Conservation (phyloP, 108 stramenopile genomes). For the Poteriospumella lacustris region DNA sequence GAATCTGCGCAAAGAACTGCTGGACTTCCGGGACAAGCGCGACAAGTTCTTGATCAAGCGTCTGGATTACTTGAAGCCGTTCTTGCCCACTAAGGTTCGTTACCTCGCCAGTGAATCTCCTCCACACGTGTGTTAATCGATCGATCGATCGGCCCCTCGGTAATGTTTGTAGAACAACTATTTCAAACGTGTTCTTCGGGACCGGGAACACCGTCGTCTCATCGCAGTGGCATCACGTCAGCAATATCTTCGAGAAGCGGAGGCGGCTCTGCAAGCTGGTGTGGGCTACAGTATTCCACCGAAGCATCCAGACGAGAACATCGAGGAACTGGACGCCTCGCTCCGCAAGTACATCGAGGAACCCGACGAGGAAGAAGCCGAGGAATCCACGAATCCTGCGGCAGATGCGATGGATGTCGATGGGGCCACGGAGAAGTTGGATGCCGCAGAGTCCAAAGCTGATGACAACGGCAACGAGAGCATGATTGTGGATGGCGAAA, state of each 20-base stretch:
- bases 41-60: conserved; percentile 38
- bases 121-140: no score
- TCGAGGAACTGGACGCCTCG: no score
- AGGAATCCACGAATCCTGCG: neutral
- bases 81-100: conserved; percentile 37
- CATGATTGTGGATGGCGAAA: no score
- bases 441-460: conserved; percentile 16
- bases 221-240: no score
- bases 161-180: neutral
- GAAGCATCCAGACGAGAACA: neutral
- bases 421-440: conserved; percentile 6
- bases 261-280: neutral
- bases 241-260: neutral
- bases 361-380: neutral
- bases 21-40: conserved; percentile 24
- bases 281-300: neutral
- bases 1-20: conserved; percentile 30
- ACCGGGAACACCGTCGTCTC: neutral
- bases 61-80: conserved; percentile 38
- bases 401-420: conserved; percentile 4
- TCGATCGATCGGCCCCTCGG: neutral
- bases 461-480: neutral
- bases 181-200: neutral
- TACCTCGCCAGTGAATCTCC: no score
- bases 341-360: neutral